Conservation (phyloP, 2,329 filamentous ascomycete species). For the Magnaporthiopsis poae region DNA sequence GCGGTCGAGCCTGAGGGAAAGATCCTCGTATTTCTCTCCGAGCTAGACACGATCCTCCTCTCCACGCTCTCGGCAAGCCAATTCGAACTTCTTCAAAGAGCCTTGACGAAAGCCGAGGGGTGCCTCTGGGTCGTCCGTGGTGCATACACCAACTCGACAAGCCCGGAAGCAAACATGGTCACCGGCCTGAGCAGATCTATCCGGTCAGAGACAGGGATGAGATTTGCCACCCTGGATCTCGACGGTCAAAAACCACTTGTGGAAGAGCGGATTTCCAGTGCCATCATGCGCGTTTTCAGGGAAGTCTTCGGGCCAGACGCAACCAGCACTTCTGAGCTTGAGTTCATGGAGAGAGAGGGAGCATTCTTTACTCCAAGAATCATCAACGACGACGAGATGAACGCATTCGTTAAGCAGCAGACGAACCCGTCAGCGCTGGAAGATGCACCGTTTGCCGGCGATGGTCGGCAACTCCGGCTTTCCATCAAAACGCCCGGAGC, state of each 20-base stretch:
- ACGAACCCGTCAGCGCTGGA: constrained; percentile 29
- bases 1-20: constrained; percentile 24
- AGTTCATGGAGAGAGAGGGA: constrained; percentile 31
- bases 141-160: constrained; percentile 26
- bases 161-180: constrained; percentile 33
- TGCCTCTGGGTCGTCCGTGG: constrained; percentile 32
- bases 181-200: constrained; percentile 35
- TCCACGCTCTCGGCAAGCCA: constrained; percentile 26
- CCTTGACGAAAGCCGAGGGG: constrained; percentile 25
- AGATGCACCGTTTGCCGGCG: constrained; percentile 29
- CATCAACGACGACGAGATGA: constrained; percentile 30
- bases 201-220: constrained; percentile 35
- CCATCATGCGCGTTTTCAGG: constrained; percentile 25
- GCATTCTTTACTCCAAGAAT: constrained; percentile 30
- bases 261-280: constrained; percentile 16
- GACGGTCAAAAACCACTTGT: constrained; percentile 22
- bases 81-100: constrained; percentile 28
- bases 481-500: constrained; percentile 29
- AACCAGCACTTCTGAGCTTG: constrained; percentile 27
- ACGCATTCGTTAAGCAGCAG: constrained; percentile 33
- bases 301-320: constrained; percentile 25
- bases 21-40: constrained; percentile 32
- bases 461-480: constrained; percentile 24
- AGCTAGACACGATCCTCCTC: constrained; percentile 34
- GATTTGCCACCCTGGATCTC: constrained; percentile 35